Conservation (phyloP, 2,329 filamentous ascomycete species). For the Xylaria sp. region DNA sequence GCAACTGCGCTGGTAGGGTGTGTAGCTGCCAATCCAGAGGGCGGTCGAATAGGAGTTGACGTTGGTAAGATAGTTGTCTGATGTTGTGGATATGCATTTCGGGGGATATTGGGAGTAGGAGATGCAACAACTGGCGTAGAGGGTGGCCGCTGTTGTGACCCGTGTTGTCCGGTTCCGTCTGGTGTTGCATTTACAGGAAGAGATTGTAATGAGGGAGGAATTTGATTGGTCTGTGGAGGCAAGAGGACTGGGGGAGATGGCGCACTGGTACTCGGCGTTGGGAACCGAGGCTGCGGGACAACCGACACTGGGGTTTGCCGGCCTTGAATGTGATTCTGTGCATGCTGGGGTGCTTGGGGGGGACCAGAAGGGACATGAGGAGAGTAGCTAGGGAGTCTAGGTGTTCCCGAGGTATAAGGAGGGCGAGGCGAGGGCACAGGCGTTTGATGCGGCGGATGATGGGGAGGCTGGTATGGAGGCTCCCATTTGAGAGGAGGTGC, state of each 20-base stretch:
- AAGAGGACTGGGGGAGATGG: conserved; percentile 39
- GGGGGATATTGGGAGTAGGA: conserved; percentile 36
- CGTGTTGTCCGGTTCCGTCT: conserved; percentile 38
- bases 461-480: conserved; percentile 45
- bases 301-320: conserved; percentile 35
- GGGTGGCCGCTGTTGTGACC: conserved; percentile 43
- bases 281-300: conserved; percentile 43
- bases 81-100: conserved; percentile 30
- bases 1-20: conserved; percentile 25
- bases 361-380: conserved; percentile 31
- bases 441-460: conserved; percentile 41
- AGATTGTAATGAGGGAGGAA: conserved; percentile 40
- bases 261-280: conserved; percentile 40
- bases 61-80: conserved; percentile 26
- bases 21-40: conserved; percentile 27
- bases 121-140: conserved; percentile 35
- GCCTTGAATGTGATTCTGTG: conserved; percentile 33
- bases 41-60: conserved; percentile 36
- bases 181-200: conserved; percentile 40
- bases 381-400: conserved; percentile 39
- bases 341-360: conserved; percentile 32
- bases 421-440: conserved; percentile 40
- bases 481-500: conserved; percentile 48
- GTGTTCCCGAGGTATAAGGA: conserved; percentile 35
- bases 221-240: conserved; percentile 41